Evolutionary conservation across 2,329 filamentous ascomycete species (phyloP).

Genomic region (Venturia pyrina): DNA sequence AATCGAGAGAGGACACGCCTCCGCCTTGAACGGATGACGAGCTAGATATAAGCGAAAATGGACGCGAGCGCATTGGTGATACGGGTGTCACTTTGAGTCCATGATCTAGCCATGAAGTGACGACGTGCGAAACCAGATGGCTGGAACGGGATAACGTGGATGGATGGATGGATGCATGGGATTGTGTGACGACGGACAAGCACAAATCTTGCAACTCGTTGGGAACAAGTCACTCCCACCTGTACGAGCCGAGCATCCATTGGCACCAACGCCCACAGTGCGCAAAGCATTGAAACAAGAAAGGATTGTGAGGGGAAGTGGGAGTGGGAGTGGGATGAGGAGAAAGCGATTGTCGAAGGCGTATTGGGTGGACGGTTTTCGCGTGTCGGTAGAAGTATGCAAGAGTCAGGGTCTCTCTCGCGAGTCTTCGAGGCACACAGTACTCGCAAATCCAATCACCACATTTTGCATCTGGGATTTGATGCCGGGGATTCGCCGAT

Average conservation of each 20-base stretch:
- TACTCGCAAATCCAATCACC: neutral
- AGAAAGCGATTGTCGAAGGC: neutral
- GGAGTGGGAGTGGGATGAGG: neutral
- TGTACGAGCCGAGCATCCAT: neutral
- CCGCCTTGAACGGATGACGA: neutral
- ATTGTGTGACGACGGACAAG: too few relatives aligned
- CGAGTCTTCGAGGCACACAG: neutral
- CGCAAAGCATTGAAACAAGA: too few relatives aligned
- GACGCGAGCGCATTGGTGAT: too few relatives aligned
- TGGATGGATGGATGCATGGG: neutral
- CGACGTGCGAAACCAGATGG: neutral
- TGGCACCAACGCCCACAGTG: too few relatives aligned
- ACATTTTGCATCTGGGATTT: too few relatives aligned
- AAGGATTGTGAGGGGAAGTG: too few relatives aligned
- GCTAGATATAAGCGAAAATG: neutral
- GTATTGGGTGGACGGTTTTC: neutral
- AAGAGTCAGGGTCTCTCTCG: neutral
- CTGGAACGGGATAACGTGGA: neutral
- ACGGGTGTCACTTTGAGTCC: neutral
- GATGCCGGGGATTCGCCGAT: too few relatives aligned
- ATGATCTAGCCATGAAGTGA: neutral
- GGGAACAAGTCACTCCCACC: neutral
- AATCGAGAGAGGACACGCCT: neutral
- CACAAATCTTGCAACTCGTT: too few relatives aligned
- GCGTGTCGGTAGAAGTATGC: neutral